Percentiles rank a stretch among this genome's conserved stretches.
Conservation (phyloP, 805 yeast species). For the Sporopachydermia quercuum region DNA sequence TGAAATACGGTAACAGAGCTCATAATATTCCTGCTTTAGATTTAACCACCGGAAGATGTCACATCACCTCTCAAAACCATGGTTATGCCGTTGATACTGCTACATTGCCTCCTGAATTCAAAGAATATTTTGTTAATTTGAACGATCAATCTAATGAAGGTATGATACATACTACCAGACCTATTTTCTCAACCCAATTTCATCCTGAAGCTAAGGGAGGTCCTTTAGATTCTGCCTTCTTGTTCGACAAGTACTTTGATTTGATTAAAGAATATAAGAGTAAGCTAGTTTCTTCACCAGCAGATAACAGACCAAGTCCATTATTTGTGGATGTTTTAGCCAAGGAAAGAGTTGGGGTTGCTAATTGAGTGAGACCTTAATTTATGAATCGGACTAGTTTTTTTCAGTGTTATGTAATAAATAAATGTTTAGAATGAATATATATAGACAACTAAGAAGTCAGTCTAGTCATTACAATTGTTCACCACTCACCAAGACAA, state of each 20-base stretch:
- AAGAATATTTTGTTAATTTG: constrained; percentile 81
- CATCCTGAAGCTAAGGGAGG: constrained; percentile 99
- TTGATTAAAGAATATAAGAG: constrained; percentile 46
- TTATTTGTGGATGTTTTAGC: constrained; percentile 23
- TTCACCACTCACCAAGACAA: too few species aligned
- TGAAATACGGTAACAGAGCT: constrained; percentile 97
- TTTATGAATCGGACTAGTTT: too few species aligned
- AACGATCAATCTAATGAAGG: constrained; percentile 97
- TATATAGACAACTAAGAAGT: too few species aligned
- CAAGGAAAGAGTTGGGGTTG: constrained; percentile 27
- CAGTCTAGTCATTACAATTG: too few species aligned
- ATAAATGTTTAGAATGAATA: too few species aligned
- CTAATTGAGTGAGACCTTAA: too few species aligned
- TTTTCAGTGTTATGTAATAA: too few species aligned
- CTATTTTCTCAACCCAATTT: constrained; percentile 93
- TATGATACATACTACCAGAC: constrained; percentile 76
- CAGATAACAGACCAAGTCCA: constrained; percentile 24
- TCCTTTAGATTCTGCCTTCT: constrained; percentile 81
- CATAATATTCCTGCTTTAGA: constrained; percentile 96
- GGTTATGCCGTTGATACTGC: constrained; percentile 89
- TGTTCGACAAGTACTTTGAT: constrained; percentile 80
- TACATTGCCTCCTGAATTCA: constrained; percentile 63
- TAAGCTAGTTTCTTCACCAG: constrained; percentile 23
- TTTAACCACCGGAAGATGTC: constrained; percentile 80
- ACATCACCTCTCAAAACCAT: constrained; percentile 97